phyloP scores from a whole-genome alignment of 2,329 filamentous ascomycete genomes.

The Purpureocillium lavendulum region DNA sequence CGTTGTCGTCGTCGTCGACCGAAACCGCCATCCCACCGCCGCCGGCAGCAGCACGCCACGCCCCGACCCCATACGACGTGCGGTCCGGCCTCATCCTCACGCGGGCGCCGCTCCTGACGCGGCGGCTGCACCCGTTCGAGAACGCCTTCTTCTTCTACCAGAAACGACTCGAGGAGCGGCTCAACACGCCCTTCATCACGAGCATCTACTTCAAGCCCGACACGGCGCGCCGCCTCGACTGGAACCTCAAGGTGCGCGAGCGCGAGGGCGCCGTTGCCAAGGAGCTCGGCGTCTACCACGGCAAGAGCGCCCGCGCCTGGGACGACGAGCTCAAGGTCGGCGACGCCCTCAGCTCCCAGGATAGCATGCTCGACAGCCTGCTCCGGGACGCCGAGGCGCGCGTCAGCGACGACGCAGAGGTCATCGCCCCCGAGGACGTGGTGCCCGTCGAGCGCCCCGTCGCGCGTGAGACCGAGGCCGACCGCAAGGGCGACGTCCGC shows the following conservation, averaged over 20 bases:
- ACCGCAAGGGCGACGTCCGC: constrained; percentile 62
- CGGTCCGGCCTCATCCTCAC: constrained; percentile 72
- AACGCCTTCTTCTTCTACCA: constrained; percentile 95
- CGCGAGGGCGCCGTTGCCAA: constrained; percentile 66
- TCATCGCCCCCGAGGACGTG: constrained; percentile 48
- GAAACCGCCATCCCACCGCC: constrained; percentile 11
- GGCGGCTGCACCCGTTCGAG: constrained; percentile 78
- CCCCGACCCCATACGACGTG: constrained; percentile 35
- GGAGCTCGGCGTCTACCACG: constrained; percentile 79
- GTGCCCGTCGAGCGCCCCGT: constrained; percentile 63
- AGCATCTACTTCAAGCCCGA: constrained; percentile 94
- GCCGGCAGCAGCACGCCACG: constrained; percentile 7
- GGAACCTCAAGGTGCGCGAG: constrained; percentile 76
- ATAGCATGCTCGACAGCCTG: constrained; percentile 58
- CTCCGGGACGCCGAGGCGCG: constrained; percentile 66
- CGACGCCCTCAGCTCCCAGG: constrained; percentile 56
- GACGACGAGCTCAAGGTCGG: constrained; percentile 84
- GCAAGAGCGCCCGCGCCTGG: constrained; percentile 64
- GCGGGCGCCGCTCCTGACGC: constrained; percentile 79
- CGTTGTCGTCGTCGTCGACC: constrained; percentile 7
- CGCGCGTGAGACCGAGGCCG: constrained; percentile 68
- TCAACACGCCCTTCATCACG: constrained; percentile 77
- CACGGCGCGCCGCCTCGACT: constrained; percentile 77
- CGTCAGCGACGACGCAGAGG: constrained; percentile 52
- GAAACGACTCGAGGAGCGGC: constrained; percentile 88